Evolutionary conservation across 225 moss, liverwort and hornwort genomes (phyloP).

Genomic region (Lunularia cruciata): DNA sequence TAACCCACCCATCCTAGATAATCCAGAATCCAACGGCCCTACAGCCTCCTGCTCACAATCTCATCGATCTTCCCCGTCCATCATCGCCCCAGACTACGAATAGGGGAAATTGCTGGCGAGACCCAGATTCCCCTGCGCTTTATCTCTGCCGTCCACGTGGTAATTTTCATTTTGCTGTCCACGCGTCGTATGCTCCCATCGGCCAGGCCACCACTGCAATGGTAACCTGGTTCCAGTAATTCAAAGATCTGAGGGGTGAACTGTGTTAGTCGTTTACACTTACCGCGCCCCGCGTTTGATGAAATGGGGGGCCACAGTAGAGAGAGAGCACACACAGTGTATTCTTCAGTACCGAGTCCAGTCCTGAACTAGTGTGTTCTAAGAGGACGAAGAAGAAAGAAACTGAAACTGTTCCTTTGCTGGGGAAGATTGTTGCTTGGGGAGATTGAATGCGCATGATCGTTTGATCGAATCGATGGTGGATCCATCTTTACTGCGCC

Average conservation of each 20-base stretch:
- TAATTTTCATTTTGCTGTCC: neutral
- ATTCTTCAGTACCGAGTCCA: too few relatives aligned
- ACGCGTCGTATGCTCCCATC: neutral
- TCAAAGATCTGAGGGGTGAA: neutral
- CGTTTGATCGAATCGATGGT: too few relatives aligned
- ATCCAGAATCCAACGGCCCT: neutral
- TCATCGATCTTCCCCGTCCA: neutral
- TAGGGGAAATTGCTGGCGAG: neutral
- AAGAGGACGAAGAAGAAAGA: too few relatives aligned
- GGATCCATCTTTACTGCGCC: too few relatives aligned
- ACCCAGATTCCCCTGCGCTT: neutral
- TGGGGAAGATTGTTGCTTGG: too few relatives aligned
- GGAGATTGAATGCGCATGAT: too few relatives aligned
- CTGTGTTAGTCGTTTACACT: neutral
- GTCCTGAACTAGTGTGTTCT: too few relatives aligned
- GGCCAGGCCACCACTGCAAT: slow-evolving; percentile 13
- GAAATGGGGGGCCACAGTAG: neutral
- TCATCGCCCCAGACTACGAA: neutral
- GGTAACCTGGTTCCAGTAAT: slow-evolving; percentile 8
- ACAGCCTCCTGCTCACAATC: neutral
- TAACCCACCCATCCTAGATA: too few relatives aligned
- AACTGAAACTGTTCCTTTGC: too few relatives aligned
- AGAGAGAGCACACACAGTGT: too few relatives aligned
- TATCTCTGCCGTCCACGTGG: slow-evolving; percentile 15
- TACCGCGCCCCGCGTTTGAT: slow-evolving; percentile 14